Conservation (phyloP, 23 red algal species). For the Chondrus crispus region DNA sequence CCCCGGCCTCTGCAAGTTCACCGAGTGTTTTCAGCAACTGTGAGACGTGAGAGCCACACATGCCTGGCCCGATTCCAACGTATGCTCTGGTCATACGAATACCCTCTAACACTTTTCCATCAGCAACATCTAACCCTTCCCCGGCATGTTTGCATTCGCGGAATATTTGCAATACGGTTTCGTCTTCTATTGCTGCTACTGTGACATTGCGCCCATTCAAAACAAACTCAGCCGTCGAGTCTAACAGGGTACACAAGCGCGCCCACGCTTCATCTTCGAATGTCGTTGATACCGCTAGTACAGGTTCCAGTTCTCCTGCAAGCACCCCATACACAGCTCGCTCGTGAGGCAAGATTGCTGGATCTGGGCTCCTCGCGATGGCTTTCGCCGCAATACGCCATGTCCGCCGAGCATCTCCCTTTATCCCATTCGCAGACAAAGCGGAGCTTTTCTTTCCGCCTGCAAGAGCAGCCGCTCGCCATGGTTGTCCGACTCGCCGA, state of each 20-base stretch:
- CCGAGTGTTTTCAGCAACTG: conserved; percentile 28
- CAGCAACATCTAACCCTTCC: background rate
- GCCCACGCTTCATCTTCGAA: conserved; percentile 66
- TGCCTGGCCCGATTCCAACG: conserved; percentile 9
- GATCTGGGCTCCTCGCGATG: background rate
- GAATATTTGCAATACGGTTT: conserved; percentile 26
- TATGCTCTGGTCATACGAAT: conserved; percentile 23
- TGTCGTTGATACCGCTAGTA: conserved; percentile 26
- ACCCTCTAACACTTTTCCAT: background rate
- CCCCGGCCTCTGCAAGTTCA: background rate
- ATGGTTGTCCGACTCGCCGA: conserved; percentile 42
- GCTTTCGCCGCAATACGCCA: conserved; percentile 37
- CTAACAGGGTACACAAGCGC: conserved; percentile 9
- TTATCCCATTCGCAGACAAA: conserved; percentile 46
- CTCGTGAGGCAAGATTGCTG: conserved; percentile 20
- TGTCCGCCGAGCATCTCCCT: conserved; percentile 23
- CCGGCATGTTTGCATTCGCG: conserved; percentile 5
- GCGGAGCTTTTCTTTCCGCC: conserved; percentile 8
- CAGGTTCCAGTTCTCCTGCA: conserved; percentile 41
- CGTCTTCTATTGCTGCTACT: background rate
- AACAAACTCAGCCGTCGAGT: background rate
- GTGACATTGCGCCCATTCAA: background rate
- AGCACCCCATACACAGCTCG: conserved; percentile 44
- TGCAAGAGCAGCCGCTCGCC: conserved; percentile 51
- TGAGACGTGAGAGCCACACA: background rate